These are phyloP conservation scores for Alternaria tenuissima DNA, from an alignment of 2,329 filamentous ascomycete genomes.

Conservation along the genomic window DNA sequence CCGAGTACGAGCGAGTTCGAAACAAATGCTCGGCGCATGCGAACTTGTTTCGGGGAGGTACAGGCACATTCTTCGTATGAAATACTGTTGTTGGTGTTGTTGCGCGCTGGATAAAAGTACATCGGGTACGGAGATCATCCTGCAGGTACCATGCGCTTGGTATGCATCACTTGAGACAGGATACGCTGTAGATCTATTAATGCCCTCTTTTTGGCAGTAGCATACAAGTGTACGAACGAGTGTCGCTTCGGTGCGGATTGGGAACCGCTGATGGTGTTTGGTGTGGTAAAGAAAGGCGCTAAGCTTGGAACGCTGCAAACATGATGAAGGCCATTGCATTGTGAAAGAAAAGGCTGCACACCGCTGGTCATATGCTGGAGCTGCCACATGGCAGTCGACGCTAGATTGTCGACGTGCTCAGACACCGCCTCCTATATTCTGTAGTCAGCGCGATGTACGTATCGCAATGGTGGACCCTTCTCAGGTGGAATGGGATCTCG, in stretches of 20 bases:
- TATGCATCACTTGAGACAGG: not conserved
- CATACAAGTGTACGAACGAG: not conserved
- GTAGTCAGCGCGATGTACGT: conserved; percentile 7
- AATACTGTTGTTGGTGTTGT: not conserved
- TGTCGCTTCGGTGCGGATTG: not conserved
- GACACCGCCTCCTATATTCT: conserved; percentile 14
- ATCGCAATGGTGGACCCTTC: not conserved
- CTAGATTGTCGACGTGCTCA: not conserved
- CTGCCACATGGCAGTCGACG: not conserved
- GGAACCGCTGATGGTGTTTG: not conserved
- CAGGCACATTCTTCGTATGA: not conserved
- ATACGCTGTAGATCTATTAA: too few species aligned
- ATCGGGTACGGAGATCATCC: too few species aligned
- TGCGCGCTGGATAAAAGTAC: not conserved
- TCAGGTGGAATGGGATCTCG: not conserved
- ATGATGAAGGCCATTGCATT: not conserved
- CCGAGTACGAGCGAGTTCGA: conserved; percentile 11
- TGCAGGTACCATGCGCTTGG: not conserved
- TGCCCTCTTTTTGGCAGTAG: not conserved
- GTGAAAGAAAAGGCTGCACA: not conserved
- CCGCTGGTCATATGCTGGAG: not conserved
- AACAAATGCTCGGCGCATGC: not conserved
- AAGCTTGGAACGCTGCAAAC: conserved; percentile 1
- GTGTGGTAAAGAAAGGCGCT: not conserved
- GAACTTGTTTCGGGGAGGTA: not conserved